Evolutionary conservation across 192 early-diverging fungal species (phyloP).

Genomic region (Pilobolus umbonatus): DNA sequence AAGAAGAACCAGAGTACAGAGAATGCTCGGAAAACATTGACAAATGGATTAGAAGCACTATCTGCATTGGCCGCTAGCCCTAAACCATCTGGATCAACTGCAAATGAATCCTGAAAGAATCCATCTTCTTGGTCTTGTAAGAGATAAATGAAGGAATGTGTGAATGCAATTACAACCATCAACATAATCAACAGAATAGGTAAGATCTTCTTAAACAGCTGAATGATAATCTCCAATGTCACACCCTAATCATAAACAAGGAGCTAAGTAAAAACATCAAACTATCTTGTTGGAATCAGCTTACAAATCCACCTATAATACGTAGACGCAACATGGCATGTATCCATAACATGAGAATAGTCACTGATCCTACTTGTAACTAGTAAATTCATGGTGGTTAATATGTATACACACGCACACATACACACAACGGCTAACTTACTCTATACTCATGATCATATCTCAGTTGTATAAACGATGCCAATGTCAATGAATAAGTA

Average conservation of each 20-base stretch:
- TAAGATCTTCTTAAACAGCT: conserved; percentile 1
- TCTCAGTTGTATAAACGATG: background rate
- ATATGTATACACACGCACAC: background rate
- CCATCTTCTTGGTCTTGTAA: background rate
- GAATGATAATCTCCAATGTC: conserved; percentile 13
- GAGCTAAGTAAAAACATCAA: background rate
- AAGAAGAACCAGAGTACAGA: conserved; percentile 12
- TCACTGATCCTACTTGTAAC: background rate
- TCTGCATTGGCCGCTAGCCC: no score
- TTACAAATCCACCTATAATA: conserved; percentile 9
- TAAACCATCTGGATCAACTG: background rate
- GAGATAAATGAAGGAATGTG: conserved; percentile 4
- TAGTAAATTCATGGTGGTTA: background rate
- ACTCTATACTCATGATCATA: background rate
- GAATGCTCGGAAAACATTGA: background rate
- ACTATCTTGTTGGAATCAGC: background rate
- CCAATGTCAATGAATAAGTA: background rate
- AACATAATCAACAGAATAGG: conserved; percentile 7
- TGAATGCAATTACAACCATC: conserved; percentile 10
- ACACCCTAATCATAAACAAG: background rate
- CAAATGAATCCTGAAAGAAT: background rate
- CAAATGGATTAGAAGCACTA: background rate
- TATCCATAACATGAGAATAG: conserved; percentile 10
- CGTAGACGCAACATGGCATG: conserved; percentile 16
- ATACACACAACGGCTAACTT: background rate